Percentiles rank a stretch among this genome's conserved stretches.
Conservation (phyloP, 1,284 basidiomycete genomes). For the Thecaphora thlaspeos region DNA sequence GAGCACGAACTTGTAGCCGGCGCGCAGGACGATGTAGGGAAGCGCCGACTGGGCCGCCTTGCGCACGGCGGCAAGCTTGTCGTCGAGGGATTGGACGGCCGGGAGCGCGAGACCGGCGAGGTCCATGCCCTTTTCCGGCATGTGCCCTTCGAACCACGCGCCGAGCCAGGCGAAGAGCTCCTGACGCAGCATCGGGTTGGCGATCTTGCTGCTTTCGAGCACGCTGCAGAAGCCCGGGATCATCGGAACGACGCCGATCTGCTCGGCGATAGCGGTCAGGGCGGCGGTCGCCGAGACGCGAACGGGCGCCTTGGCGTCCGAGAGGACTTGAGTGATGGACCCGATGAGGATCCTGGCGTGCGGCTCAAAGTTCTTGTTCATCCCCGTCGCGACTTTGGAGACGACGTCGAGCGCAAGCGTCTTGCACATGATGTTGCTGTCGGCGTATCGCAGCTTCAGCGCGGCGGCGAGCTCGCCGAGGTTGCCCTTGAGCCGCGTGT, state of each 20-base stretch:
- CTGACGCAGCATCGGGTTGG: too few species aligned
- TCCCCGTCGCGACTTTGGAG: constrained; percentile 81
- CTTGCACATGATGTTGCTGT: constrained; percentile 94
- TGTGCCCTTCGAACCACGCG: constrained; percentile 72
- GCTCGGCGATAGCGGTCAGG: too few species aligned
- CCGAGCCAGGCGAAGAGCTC: constrained; percentile 82
- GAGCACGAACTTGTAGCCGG: constrained; percentile 82
- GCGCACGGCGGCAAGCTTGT: constrained; percentile 85
- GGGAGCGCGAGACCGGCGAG: constrained; percentile 70
- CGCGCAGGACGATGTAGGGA: constrained; percentile 72
- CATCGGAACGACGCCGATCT: too few species aligned
- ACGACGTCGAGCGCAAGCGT: constrained; percentile 85
- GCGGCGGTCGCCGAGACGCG: too few species aligned
- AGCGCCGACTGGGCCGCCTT: constrained; percentile 83
- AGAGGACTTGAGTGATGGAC: too few species aligned
- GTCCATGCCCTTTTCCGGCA: constrained; percentile 65
- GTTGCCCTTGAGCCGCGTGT: constrained; percentile 84
- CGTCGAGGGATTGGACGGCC: constrained; percentile 82
- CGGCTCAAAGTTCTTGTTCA: too few species aligned
- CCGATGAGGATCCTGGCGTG: too few species aligned
- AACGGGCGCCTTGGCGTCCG: too few species aligned
- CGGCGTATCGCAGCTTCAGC: constrained; percentile 83
- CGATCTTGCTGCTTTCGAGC: too few species aligned
- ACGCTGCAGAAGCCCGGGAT: too few species aligned
- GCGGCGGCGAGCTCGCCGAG: constrained; percentile 84